These are phyloP conservation scores for Aphanomyces astaci DNA, from an alignment of 352 stramenopile species.

Conservation along the genomic window DNA sequence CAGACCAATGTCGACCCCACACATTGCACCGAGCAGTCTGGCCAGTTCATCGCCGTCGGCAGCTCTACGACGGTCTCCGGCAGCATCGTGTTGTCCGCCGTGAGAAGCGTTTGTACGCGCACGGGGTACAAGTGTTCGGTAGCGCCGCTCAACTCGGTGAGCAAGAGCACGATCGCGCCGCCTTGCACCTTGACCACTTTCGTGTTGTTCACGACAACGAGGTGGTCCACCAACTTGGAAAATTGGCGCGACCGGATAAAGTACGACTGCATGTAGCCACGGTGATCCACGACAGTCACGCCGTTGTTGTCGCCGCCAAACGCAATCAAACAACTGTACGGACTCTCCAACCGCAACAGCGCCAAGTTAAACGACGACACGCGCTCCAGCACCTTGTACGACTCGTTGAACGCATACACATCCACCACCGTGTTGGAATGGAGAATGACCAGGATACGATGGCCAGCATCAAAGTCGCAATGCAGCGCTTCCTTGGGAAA, in stretches of 20 bases:
- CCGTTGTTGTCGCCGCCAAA: conserved; percentile 24
- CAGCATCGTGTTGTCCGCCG: background rate
- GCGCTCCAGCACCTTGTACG: conserved; percentile 15
- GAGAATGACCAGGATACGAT: conserved; percentile 8
- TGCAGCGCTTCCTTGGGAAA: background rate
- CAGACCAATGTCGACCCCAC: conserved; percentile 31
- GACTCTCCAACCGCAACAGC: background rate
- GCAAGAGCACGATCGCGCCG: conserved; percentile 31
- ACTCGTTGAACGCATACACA: conserved; percentile 14
- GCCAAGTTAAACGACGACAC: background rate
- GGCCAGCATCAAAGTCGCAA: background rate
- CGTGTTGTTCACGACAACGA: background rate
- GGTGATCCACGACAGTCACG: background rate
- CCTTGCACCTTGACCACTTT: conserved; percentile 14
- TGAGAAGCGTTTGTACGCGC: conserved; percentile 32
- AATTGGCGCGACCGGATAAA: conserved; percentile 12
- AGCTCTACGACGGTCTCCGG: conserved; percentile 12
- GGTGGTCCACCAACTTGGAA: background rate
- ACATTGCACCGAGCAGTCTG: conserved; percentile 24
- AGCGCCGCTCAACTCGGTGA: background rate
- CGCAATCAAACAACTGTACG: background rate
- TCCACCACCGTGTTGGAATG: background rate
- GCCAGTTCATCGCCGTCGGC: background rate
- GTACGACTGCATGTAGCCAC: background rate
- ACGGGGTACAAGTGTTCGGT: conserved; percentile 19